Evolutionary conservation across 2,329 filamentous ascomycete genomes (phyloP), one percentile per base, ranked within the genome.

Genomic region (Sclerotinia spermophila): DNA sequence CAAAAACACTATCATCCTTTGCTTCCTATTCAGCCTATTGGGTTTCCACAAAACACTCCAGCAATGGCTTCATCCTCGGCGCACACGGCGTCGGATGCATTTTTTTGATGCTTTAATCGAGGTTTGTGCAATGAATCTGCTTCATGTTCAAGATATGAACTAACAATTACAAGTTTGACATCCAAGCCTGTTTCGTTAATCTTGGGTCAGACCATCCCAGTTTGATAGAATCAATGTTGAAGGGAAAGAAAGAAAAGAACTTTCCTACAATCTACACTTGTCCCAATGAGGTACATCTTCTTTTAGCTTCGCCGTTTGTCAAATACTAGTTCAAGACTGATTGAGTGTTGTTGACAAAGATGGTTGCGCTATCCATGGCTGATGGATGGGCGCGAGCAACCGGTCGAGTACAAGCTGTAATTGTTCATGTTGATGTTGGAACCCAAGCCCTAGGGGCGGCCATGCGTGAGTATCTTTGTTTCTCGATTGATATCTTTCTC

Each of bases 351-450:
- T 42, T 33, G 10, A 27, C 30, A 62, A 17, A 67, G 84, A 90
- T 92, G 87, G 89, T 91, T 4, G 90, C 90, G 7, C 83, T 92
- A 17, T 92, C 89, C 40, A 90, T 91, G 87, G 90, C 90, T 6
- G 89, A 92, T 77, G 90, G 90, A 62, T 92, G 89, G 76, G 89
- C 90, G 53, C 84, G 88, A 45, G 80, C 89, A 15, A 89, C 88
- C 0, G 86, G 86, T 60, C 84, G 86, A 69, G 87, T 89, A 0
- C 90, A 92, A 81, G 87, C 86, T 70, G 90, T 92, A 3, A 86
- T 92, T 69, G 86, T 92, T 2, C 72, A 92, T 74, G 89, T 92
- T 72, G 90, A 92, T 74, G 90, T 92, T 19, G 90, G 90, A 21
- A 92, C 90, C 0, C 90, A 92, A 79, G 90, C 88, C 21, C 84